These are phyloP conservation scores for Penicillium lividum DNA, from an alignment of 495 filamentous ascomycete genomes.

Conservation along the genomic window DNA sequence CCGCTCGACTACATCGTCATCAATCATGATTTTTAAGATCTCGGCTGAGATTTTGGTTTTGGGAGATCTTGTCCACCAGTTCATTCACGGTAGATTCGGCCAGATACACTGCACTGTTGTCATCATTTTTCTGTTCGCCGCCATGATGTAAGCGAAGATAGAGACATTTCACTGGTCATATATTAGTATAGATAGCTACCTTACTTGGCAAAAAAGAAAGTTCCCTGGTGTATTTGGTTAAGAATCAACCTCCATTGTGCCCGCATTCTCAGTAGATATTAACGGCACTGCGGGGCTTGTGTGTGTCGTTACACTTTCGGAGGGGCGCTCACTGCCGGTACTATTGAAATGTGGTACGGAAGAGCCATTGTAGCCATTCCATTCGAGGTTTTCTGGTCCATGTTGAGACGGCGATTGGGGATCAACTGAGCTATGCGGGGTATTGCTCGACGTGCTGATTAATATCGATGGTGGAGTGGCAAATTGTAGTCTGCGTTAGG, in stretches of 20 bases:
- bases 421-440: background rate
- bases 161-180: background rate
- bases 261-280: background rate
- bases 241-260: background rate
- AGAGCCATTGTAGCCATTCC: background rate
- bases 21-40: constrained; percentile 5
- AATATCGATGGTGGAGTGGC: background rate
- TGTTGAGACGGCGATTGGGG: background rate
- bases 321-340: background rate
- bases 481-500: no score
- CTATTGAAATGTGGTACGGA: background rate
- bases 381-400: background rate
- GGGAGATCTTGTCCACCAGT: background rate
- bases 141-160: background rate
- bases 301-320: background rate
- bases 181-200: background rate
- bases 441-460: background rate
- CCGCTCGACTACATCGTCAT: constrained; percentile 9
- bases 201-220: background rate
- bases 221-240: background rate
- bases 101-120: background rate
- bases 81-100: background rate
- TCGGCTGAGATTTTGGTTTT: constrained; percentile 1
- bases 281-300: background rate
- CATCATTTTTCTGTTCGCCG: background rate